Evolutionary conservation across 352 stramenopile genomes (phyloP).

Genomic region (Globisporangium carolinianum): DNA sequence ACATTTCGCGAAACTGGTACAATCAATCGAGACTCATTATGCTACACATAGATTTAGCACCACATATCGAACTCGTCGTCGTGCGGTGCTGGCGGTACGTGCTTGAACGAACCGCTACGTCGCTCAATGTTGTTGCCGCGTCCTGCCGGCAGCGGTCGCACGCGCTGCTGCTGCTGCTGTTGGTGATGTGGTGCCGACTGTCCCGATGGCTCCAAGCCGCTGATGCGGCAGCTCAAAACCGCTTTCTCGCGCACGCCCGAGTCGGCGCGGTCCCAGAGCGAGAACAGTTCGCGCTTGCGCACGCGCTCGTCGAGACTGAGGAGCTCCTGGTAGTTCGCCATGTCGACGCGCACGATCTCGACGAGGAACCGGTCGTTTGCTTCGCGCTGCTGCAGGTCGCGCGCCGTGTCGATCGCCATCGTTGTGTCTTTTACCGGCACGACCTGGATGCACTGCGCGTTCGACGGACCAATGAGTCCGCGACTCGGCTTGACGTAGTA

Average conservation of each 20-base stretch:
- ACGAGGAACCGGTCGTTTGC: slow-evolving; percentile 66
- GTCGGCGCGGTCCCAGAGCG: slow-evolving; percentile 35
- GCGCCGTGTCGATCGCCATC: not conserved
- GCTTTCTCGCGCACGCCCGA: slow-evolving; percentile 22
- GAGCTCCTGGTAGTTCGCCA: slow-evolving; percentile 30
- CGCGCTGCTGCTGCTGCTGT: not conserved
- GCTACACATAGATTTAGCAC: slow-evolving; percentile 3
- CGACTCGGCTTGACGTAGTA: slow-evolving; percentile 73
- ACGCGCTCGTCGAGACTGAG: slow-evolving; percentile 29
- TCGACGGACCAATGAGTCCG: slow-evolving; percentile 52
- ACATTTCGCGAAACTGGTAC: too few species aligned
- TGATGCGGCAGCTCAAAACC: slow-evolving; percentile 30
- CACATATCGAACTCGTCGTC: slow-evolving; percentile 8
- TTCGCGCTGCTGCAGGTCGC: slow-evolving; percentile 35
- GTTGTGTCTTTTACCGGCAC: slow-evolving; percentile 22
- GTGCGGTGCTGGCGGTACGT: not conserved
- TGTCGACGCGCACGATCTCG: slow-evolving; percentile 48
- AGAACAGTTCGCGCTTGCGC: slow-evolving; percentile 24
- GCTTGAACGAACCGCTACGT: not conserved
- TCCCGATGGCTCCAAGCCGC: slow-evolving; percentile 3
- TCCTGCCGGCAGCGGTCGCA: too few species aligned
- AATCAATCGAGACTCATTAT: too few species aligned
- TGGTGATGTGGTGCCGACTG: not conserved
- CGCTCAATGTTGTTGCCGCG: too few species aligned
- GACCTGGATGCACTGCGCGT: slow-evolving; percentile 53